Conservation (phyloP, 192 early-diverging fungal genomes). For the Powellomyces hirtus region DNA sequence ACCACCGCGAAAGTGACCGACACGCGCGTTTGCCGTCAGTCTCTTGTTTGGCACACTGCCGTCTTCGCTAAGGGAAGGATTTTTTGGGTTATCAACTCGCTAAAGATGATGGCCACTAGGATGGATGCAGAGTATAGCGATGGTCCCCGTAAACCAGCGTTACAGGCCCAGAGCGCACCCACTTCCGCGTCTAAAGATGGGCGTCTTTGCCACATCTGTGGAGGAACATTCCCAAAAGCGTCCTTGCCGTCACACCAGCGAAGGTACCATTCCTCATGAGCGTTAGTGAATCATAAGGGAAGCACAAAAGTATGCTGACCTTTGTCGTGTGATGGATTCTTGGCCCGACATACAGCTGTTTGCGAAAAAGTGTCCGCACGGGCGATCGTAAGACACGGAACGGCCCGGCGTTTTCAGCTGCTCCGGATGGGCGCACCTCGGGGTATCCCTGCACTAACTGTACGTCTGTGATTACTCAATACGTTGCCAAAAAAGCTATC, state of each 20-base stretch:
- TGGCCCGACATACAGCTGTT: conserved; percentile 10
- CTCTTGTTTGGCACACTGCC: no score
- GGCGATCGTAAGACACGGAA: conserved; percentile 2
- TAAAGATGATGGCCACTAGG: no score
- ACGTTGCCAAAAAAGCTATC: not conserved
- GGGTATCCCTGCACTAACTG: conserved; percentile 14
- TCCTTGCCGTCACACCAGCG: conserved; percentile 39
- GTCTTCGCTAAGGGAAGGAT: no score
- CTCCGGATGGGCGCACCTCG: not conserved
- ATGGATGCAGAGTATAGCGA: no score
- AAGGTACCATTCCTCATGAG: conserved; percentile 17
- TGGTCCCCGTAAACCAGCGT: not conserved
- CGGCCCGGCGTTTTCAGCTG: conserved; percentile 8
- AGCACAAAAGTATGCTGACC: no score
- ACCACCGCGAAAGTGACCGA: no score
- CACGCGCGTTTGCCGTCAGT: no score
- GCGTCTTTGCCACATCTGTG: conserved; percentile 44
- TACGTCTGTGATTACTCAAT: not conserved
- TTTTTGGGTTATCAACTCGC: no score
- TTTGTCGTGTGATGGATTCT: no score
- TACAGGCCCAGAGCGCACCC: not conserved
- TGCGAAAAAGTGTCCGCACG: conserved; percentile 18
- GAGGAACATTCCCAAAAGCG: conserved; percentile 35
- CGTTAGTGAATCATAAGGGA: not conserved
- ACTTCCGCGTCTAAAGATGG: not conserved